Percentiles rank a stretch among this genome's conserved stretches.
Evolutionary conservation across 352 stramenopile species (phyloP).

Genomic region (Hyaloperonospora arabidopsidis): DNA sequence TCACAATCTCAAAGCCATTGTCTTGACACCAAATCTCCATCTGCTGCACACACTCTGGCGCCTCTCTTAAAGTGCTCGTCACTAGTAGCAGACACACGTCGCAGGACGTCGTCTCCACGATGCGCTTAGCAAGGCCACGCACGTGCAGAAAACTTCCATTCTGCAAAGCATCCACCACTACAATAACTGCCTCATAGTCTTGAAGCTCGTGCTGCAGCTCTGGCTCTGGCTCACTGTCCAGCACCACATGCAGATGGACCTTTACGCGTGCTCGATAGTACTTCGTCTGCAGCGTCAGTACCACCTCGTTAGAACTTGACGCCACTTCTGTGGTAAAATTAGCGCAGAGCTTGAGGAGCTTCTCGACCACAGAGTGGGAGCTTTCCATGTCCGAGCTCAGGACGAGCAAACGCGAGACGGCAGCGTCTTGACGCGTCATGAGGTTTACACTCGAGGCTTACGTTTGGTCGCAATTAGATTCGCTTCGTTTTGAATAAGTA

Average conservation of each 20-base stretch:
- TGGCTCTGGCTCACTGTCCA: slow-evolving; percentile 30
- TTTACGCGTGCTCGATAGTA: slow-evolving; percentile 61
- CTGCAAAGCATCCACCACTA: slow-evolving; percentile 36
- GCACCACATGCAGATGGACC: slow-evolving; percentile 41
- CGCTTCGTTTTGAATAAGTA: no score
- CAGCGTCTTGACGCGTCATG: no score
- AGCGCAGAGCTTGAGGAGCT: slow-evolving; percentile 30
- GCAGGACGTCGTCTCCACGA: slow-evolving; percentile 42
- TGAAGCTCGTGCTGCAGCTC: slow-evolving; percentile 33
- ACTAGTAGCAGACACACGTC: slow-evolving; percentile 58
- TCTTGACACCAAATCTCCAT: slow-evolving; percentile 51
- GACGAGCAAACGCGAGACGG: slow-evolving; percentile 35
- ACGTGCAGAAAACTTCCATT: slow-evolving; percentile 40
- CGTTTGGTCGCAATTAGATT: no score
- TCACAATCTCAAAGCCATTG: slow-evolving; percentile 59
- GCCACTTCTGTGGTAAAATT: neutral
- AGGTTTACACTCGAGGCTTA: no score
- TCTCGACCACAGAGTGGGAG: slow-evolving; percentile 16
- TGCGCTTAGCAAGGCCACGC: slow-evolving; percentile 32
- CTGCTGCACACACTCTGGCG: slow-evolving; percentile 23
- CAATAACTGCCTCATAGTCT: slow-evolving; percentile 58
- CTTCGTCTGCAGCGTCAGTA: slow-evolving; percentile 48
- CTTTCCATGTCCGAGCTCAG: slow-evolving; percentile 29
- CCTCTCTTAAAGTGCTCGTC: slow-evolving; percentile 14
- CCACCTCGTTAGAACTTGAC: slow-evolving; percentile 9